phyloP scores from a whole-genome alignment of 805 yeast species.

The Barnettozyma pratensis region DNA sequence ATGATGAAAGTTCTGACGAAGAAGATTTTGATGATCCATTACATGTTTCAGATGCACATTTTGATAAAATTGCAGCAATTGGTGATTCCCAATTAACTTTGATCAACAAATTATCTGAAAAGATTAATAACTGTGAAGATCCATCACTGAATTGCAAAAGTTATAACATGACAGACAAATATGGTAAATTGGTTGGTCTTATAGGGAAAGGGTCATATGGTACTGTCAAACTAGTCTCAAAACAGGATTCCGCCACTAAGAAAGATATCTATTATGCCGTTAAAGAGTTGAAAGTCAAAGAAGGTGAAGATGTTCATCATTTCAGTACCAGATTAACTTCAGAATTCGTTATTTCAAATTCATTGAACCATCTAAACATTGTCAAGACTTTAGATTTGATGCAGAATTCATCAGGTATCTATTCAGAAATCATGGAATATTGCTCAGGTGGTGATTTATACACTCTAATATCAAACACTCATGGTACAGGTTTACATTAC shows the following conservation, averaged over 20 bases:
- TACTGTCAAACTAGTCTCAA: slow-evolving; percentile 91
- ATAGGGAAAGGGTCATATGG: slow-evolving; percentile 98
- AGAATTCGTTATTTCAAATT: slow-evolving; percentile 83
- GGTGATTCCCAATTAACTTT: slow-evolving; percentile 44
- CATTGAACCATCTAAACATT: slow-evolving; percentile 69
- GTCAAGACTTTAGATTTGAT: slow-evolving; percentile 75
- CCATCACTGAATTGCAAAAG: slow-evolving; percentile 19
- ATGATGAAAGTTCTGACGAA: slow-evolving; percentile 5
- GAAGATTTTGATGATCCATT: slow-evolving; percentile 2
- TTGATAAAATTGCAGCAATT: slow-evolving; percentile 34
- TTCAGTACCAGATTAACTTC: slow-evolving; percentile 88
- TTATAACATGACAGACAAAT: slow-evolving; percentile 37
- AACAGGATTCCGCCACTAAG: slow-evolving; percentile 70
- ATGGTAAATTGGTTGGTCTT: slow-evolving; percentile 47
- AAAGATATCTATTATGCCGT: slow-evolving; percentile 86
- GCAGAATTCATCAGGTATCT: slow-evolving; percentile 66
- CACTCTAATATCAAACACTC: slow-evolving; percentile 46
- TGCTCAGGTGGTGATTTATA: slow-evolving; percentile 85
- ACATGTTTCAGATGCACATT: slow-evolving; percentile 2
- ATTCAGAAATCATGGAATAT: slow-evolving; percentile 92
- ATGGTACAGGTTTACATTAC: slow-evolving; percentile 49
- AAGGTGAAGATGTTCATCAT: slow-evolving; percentile 94
- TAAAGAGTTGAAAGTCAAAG: slow-evolving; percentile 95
- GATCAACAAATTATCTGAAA: slow-evolving; percentile 42
- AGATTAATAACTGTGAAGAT: slow-evolving; percentile 35